phyloP scores from a whole-genome alignment of 768 basidiomycete genomes.

The Amanita brunnescens region DNA sequence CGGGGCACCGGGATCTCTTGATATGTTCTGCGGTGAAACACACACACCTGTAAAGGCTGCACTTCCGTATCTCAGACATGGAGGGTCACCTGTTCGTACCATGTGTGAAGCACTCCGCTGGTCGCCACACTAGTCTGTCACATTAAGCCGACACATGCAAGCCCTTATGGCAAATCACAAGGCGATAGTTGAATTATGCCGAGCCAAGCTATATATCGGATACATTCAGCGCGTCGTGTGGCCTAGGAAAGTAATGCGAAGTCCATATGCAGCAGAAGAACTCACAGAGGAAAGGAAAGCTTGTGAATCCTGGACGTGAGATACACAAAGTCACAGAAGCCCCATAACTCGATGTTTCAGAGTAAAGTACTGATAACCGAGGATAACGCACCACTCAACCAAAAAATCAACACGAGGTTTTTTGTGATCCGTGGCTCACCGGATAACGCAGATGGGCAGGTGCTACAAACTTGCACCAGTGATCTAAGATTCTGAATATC shows the following conservation, averaged over 20 bases:
- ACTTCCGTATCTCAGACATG: background rate
- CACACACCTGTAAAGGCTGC: background rate
- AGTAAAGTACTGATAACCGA: background rate
- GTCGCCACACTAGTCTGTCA: background rate
- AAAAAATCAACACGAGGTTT: constrained; percentile 1
- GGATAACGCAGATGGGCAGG: background rate
- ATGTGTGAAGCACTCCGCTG: background rate
- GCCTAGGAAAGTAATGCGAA: background rate
- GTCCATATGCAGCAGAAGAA: background rate
- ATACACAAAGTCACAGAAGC: background rate
- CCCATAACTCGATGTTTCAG: background rate
- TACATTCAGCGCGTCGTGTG: background rate
- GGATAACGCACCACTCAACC: background rate
- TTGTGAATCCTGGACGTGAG: background rate
- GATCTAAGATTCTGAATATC: background rate
- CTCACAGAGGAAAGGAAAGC: background rate
- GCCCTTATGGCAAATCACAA: background rate
- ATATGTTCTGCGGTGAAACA: background rate
- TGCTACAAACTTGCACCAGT: background rate
- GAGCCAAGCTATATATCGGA: background rate
- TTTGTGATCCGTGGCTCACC: constrained; percentile 2
- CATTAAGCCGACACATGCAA: background rate
- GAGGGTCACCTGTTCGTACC: background rate
- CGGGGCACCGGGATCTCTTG: background rate
- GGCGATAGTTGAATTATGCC: background rate